These are phyloP conservation scores for Pythium aquatile DNA, from an alignment of 352 stramenopile species.

Conservation along the genomic window DNA sequence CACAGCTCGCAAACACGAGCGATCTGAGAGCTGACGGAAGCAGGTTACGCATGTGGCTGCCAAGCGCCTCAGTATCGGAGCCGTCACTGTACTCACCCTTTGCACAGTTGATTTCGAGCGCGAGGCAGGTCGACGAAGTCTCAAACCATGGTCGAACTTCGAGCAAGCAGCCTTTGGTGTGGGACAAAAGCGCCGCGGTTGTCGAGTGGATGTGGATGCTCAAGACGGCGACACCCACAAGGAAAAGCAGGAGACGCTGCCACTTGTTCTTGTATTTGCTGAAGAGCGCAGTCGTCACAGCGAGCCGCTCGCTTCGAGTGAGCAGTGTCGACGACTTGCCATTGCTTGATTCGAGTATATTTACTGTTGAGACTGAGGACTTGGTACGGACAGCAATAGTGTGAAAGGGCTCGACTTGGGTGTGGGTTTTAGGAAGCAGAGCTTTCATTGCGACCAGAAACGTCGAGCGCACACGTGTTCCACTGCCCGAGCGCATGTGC, in stretches of 20 bases:
- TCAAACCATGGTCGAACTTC: constrained; percentile 22
- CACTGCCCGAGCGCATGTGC: background rate
- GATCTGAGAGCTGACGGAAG: background rate
- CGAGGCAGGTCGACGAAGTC: constrained; percentile 4
- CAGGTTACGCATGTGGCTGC: background rate
- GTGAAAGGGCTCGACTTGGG: background rate
- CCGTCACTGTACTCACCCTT: constrained; percentile 4
- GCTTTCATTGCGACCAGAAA: background rate
- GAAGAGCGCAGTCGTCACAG: background rate
- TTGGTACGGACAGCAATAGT: background rate
- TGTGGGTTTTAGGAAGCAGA: background rate
- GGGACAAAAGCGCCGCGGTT: background rate
- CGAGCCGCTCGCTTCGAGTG: background rate
- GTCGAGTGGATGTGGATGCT: constrained; percentile 16
- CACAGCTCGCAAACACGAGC: constrained; percentile 25
- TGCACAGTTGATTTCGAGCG: constrained; percentile 24
- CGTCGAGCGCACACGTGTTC: background rate
- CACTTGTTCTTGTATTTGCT: constrained; percentile 3
- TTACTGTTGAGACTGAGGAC: background rate
- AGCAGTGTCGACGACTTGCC: background rate
- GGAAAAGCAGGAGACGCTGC: constrained; percentile 4
- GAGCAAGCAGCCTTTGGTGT: constrained; percentile 9
- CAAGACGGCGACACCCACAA: constrained; percentile 15
- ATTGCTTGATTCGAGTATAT: background rate
- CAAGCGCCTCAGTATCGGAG: background rate